These are phyloP conservation scores for Podospora didyma DNA, from an alignment of 495 filamentous ascomycete species.

Conservation along the genomic window DNA sequence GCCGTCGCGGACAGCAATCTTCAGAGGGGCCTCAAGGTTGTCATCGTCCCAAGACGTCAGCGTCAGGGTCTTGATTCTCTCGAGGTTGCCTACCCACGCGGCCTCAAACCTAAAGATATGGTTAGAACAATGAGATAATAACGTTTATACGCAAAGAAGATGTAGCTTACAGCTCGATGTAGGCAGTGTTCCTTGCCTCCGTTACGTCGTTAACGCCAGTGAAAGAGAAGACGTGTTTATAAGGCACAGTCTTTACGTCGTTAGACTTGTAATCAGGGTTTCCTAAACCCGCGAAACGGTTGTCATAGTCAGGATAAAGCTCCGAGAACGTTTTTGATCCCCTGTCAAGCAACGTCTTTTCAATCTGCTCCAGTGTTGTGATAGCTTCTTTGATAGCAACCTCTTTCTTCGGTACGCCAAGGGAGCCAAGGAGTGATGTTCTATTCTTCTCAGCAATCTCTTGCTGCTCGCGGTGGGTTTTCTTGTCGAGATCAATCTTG, in stretches of 20 bases:
- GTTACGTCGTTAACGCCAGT: conserved; percentile 43
- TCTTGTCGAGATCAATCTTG: conserved; percentile 21
- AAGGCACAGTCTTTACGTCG: conserved; percentile 23
- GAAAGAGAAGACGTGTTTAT: conserved; percentile 49
- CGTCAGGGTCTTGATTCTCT: conserved; percentile 50
- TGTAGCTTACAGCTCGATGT: conserved; percentile 49
- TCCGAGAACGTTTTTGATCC: conserved; percentile 64
- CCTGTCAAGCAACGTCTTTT: conserved; percentile 46
- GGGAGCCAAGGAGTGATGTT: conserved; percentile 10
- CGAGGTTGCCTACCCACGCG: conserved; percentile 61
- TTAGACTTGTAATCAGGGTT: neutral
- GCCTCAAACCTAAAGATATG: conserved; percentile 55
- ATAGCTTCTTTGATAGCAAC: conserved; percentile 45
- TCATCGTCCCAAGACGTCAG: conserved; percentile 41
- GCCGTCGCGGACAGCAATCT: conserved; percentile 54
- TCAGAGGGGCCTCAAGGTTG: conserved; percentile 50
- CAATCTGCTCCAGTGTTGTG: conserved; percentile 48
- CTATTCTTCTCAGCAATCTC: conserved; percentile 30
- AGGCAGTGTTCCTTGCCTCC: conserved; percentile 47
- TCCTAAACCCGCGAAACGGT: neutral
- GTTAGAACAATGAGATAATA: neutral
- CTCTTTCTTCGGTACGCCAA: conserved; percentile 48
- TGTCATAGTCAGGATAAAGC: conserved; percentile 49
- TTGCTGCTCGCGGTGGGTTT: conserved; percentile 12
- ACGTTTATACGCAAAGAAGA: too few relatives aligned